Base-by-base conservation (phyloP, 2,329 filamentous ascomycete species). In the Penicillium sp. region DNA sequence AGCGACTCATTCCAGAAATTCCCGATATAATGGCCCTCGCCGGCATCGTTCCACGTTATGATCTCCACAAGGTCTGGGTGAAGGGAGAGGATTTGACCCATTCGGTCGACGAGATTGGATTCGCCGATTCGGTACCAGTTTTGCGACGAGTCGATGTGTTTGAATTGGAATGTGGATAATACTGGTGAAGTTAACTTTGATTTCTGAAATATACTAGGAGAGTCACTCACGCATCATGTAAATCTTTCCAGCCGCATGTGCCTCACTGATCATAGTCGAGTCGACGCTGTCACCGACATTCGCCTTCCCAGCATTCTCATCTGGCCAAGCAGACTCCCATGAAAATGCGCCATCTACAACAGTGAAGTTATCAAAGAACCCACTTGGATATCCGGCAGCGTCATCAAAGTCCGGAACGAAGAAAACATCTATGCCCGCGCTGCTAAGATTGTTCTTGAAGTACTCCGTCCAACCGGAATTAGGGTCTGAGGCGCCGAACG, bases 31-130 rank as follows among this genome's bases (percentile, higher is more conserved):
- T 75, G 73, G 11, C 63, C 63, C 52, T 76, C 73, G 1, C 71
- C 71, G 0, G 66, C 71, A 50, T 76, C 74, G 49, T 76, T 76
- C 73, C 74, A 76, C 14, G 71, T 74, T 47, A 73, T 71, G 4
- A 75, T 61, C 59, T 76, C 68, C 9, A 75, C 59, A 52, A 74
- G 71, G 48, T 74, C 70, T 2, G 73, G 72, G 48, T 70, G 64
- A 9, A 74, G 33, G 7, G 56, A 42, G 1, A 76, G 63, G 11
- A 68, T 65, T 56, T 69, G 65, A 0, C 26, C 56, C 52, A 71
- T 64, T 33, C 68, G 66, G 45, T 66, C 50, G 20, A 70, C 67
- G 16, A 75, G 66, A 48, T 74, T 75, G 8, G 64, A 60, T 52
- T 74, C 71, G 48, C 71, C 72, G 26, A 68, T 68, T 5, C 70